Evolutionary conservation across 345 rosid genomes (phyloP), one percentile per base, ranked within the genome.

Genomic region (Brassica cretica): DNA sequence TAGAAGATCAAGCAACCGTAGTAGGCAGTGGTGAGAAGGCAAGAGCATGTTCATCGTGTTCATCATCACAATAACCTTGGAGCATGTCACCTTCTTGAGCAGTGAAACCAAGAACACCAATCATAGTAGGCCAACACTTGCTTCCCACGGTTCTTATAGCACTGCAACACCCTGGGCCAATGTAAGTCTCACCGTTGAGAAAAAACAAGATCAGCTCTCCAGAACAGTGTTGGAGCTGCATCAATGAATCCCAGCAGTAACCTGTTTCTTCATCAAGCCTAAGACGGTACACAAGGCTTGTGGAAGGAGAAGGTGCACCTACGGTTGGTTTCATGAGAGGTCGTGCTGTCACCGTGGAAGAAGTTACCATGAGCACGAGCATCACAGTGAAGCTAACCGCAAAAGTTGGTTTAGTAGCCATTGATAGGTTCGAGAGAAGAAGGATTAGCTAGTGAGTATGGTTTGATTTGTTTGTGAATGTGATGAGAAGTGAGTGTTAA

Each of bases 121-220:
- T 81, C 88, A 91, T 75, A 64, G 80, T 78, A 33, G 94, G 93
- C 97, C 94, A 90, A 74, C 97, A 90, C 5, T 82, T 82, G 0
- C 70, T 66, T 39, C 84, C 74, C 56, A 93, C 74, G 11, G 80
- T 85, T 32, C 82, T 81, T 19, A 93, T 86, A 15, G 94, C 98
- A 3, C 67, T 62, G 74, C 98, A 91, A 27, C 97, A 93, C 14
- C 84, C 64, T 0, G 74, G 78, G 3, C 97, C 98, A 11, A 90
- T 19, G 53, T 86, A 80, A 5, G 91, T 85, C 79, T 93, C 97
- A 3, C 95, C 95, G 14, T 89, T 87, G 69, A 91, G 81, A 73
- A 93, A 93, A 79, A 93, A 93, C 55, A 87, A 16, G 46, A 88
- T 71, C 3, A 93, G 74, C 85, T 89, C 97, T 0, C 92, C 96